phyloP scores from a whole-genome alignment of 75 land plant genomes.

The Pseudotsuga menziesii region DNA sequence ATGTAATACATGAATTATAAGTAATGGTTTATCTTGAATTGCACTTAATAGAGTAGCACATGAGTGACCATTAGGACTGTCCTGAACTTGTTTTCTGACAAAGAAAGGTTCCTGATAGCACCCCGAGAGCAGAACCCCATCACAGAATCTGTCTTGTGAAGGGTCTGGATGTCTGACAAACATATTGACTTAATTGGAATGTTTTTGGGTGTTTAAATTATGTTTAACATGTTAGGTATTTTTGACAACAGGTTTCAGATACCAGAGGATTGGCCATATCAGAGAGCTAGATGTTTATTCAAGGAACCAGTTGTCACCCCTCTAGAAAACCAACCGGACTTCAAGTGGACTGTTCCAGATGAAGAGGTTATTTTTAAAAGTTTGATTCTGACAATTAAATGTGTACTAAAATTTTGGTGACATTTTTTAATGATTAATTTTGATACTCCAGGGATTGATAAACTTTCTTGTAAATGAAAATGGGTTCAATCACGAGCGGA shows the following conservation, averaged over 20 bases:
- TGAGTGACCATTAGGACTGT: no score
- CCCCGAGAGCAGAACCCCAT: no score
- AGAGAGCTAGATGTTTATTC: conserved; percentile 86
- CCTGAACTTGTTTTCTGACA: no score
- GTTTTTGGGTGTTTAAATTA: no score
- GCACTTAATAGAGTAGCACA: no score
- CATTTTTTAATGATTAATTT: not conserved
- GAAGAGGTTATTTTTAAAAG: conserved; percentile 58
- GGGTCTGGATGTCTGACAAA: no score
- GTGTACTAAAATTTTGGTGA: conserved; percentile 1
- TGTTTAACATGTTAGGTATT: no score
- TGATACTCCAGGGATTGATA: conserved; percentile 53
- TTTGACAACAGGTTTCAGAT: conserved; percentile 17
- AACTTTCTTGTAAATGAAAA: conserved; percentile 91
- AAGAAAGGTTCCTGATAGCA: no score
- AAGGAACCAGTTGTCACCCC: conserved; percentile 73
- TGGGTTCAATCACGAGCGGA: conserved; percentile 88
- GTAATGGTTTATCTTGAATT: no score
- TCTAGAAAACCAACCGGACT: conserved; percentile 44
- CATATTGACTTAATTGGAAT: no score
- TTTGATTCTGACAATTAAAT: not conserved
- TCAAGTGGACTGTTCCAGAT: conserved; percentile 91
- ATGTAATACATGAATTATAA: no score
- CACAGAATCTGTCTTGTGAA: no score
- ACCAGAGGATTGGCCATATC: conserved; percentile 90